Conservation (phyloP, 2,329 filamentous ascomycete species). For the Knufia fluminis region DNA sequence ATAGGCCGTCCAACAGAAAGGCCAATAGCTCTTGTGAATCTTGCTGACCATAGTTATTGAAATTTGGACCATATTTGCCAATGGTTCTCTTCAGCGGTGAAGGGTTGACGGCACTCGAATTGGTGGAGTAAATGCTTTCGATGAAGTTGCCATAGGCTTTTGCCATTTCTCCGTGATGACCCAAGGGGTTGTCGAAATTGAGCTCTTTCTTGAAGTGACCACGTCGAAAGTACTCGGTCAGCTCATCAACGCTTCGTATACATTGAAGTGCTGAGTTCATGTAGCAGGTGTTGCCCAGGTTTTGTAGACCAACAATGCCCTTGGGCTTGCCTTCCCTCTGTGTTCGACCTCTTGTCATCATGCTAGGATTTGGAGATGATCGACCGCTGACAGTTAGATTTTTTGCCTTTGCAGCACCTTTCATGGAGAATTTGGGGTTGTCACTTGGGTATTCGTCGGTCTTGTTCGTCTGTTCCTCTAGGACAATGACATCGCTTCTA, state of each 20-base stretch:
- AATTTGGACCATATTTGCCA: conserved; percentile 70
- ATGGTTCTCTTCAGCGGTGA: conserved; percentile 74
- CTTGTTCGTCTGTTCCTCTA: conserved; percentile 61
- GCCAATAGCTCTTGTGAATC: conserved; percentile 96
- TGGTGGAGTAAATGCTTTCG: conserved; percentile 64
- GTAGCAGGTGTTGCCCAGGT: conserved; percentile 95
- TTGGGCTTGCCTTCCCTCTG: conserved; percentile 56
- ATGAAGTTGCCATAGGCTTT: conserved; percentile 69
- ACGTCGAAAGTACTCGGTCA: conserved; percentile 81
- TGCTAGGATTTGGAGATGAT: conserved; percentile 57
- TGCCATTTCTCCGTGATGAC: conserved; percentile 79
- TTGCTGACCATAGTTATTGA: conserved; percentile 91
- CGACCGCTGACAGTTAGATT: conserved; percentile 35
- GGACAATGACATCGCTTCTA: conserved; percentile 66
- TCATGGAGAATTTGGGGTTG: conserved; percentile 26
- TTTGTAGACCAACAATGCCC: conserved; percentile 75
- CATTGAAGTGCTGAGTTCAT: conserved; percentile 98
- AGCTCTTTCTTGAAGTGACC: conserved; percentile 68
- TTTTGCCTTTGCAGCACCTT: conserved; percentile 26
- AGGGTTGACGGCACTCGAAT: conserved; percentile 62
- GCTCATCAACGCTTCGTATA: conserved; percentile 82
- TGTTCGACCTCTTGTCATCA: conserved; percentile 59
- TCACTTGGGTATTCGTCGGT: conserved; percentile 11
- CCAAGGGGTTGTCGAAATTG: conserved; percentile 75
- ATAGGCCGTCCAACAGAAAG: conserved; percentile 85